A percentile compares a stretch with the other conserved stretches of the same genome.
These are phyloP conservation scores for Crithidia thermophila DNA, from an alignment of 208 protist species.

Conservation along the genomic window DNA sequence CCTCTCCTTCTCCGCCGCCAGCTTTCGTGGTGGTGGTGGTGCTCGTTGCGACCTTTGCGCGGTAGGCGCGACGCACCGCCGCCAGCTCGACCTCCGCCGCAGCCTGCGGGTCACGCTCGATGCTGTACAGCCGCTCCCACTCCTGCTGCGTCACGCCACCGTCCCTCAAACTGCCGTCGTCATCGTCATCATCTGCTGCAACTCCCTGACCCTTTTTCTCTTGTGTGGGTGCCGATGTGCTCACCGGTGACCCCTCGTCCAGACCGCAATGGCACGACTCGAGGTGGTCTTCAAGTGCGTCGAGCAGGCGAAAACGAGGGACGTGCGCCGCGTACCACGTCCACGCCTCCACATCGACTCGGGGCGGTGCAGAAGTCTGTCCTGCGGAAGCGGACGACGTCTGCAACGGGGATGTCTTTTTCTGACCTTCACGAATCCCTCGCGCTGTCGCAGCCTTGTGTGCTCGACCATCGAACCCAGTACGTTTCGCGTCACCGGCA, in stretches of 20 bases:
- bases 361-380: neutral
- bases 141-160: slow-evolving; percentile 39
- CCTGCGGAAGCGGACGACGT: neutral
- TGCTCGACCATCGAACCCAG: too few species aligned
- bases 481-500: too few species aligned
- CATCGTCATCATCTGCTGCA: slow-evolving; percentile 2
- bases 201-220: too few species aligned
- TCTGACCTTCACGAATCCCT: too few species aligned
- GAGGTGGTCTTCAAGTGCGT: slow-evolving; percentile 70
- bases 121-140: slow-evolving; percentile 38
- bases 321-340: slow-evolving; percentile 16
- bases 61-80: slow-evolving; percentile 8
- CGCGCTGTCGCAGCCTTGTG: too few species aligned
- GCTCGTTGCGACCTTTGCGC: too few species aligned
- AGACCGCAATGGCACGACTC: slow-evolving; percentile 33
- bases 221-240: neutral
- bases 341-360: slow-evolving; percentile 21
- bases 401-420: neutral
- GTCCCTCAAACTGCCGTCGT: neutral
- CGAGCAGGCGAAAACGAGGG: slow-evolving; percentile 57
- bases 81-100: slow-evolving; percentile 9
- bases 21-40: too few species aligned
- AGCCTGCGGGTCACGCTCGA: slow-evolving; percentile 10
- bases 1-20: too few species aligned
- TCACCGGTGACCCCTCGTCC: neutral